Evolutionary conservation across 352 stramenopile genomes (phyloP).

Genomic region (Pythium guiyangense): DNA sequence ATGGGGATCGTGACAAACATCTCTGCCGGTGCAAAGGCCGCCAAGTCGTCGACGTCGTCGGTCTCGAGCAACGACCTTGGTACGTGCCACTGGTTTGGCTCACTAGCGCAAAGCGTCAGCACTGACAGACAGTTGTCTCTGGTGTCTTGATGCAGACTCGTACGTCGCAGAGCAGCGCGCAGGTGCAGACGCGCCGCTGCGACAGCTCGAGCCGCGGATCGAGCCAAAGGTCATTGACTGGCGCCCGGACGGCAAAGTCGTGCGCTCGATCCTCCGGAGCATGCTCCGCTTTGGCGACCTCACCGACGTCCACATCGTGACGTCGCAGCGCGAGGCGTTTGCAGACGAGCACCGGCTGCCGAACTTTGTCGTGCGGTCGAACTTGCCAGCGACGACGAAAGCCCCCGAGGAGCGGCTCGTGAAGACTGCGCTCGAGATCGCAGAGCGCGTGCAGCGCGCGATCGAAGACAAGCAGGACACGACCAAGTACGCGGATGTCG

Average conservation of each 20-base stretch:
- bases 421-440: constrained; percentile 60
- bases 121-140: neutral
- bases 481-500: constrained; percentile 74
- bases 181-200: constrained; percentile 19
- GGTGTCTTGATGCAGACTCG: constrained; percentile 5
- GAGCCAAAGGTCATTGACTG: constrained; percentile 29
- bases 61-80: constrained; percentile 19
- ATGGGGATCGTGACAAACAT: constrained; percentile 49
- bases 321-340: constrained; percentile 39
- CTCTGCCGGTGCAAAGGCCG: constrained; percentile 39
- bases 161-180: constrained; percentile 21
- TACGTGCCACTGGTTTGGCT: constrained; percentile 2
- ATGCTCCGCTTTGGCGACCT: constrained; percentile 80
- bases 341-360: constrained; percentile 75
- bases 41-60: constrained; percentile 21
- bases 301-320: constrained; percentile 63
- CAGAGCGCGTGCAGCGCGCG: constrained; percentile 39
- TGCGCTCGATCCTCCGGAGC: constrained; percentile 60
- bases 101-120: neutral
- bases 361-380: constrained; percentile 69
- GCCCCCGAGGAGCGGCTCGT: constrained; percentile 47
- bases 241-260: constrained; percentile 57
- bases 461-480: constrained; percentile 66
- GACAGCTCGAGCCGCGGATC: constrained; percentile 43
- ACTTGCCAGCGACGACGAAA: constrained; percentile 49